Conservation (phyloP, 2,329 filamentous ascomycete species). For the Lecanicillium sp. region DNA sequence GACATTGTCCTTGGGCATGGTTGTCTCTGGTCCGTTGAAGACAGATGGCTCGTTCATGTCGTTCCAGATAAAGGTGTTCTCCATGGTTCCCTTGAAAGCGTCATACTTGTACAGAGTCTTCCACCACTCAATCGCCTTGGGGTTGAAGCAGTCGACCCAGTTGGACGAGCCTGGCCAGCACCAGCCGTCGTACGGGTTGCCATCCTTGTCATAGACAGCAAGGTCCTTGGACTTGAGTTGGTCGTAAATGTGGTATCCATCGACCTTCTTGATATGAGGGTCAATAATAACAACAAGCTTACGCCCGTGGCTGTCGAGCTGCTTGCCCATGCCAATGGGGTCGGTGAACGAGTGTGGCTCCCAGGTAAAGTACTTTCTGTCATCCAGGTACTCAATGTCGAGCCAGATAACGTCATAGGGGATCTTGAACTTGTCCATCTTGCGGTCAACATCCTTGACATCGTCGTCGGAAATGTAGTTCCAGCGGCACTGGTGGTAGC, state of each 20-base stretch:
- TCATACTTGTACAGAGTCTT: constrained; percentile 79
- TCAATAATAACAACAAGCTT: constrained; percentile 95
- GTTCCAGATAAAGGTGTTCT: constrained; percentile 95
- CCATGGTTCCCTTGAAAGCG: constrained; percentile 74
- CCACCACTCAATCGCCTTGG: constrained; percentile 90
- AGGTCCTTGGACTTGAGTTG: constrained; percentile 79
- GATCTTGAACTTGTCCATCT: constrained; percentile 91
- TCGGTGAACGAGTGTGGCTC: constrained; percentile 82
- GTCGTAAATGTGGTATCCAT: constrained; percentile 66
- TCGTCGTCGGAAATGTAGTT: constrained; percentile 98
- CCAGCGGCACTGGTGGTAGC: constrained; percentile 97
- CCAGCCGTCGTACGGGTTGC: constrained; percentile 87
- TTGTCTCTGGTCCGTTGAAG: constrained; percentile 96
- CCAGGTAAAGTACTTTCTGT: constrained; percentile 98
- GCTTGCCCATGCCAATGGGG: constrained; percentile 79
- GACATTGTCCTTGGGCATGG: constrained; percentile 97
- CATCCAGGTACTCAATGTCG: constrained; percentile 94
- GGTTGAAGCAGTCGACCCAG: constrained; percentile 95
- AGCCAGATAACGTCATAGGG: constrained; percentile 99
- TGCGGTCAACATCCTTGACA: constrained; percentile 90
- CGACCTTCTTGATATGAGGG: constrained; percentile 92
- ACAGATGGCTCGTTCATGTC: constrained; percentile 99
- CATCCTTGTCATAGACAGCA: constrained; percentile 84
- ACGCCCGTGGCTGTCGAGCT: constrained; percentile 75
- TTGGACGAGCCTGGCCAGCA: constrained; percentile 97